A percentile compares a stretch with the other conserved stretches of the same genome.
phyloP scores from a whole-genome alignment of 495 filamentous ascomycete genomes.

The Collariella sp. region DNA sequence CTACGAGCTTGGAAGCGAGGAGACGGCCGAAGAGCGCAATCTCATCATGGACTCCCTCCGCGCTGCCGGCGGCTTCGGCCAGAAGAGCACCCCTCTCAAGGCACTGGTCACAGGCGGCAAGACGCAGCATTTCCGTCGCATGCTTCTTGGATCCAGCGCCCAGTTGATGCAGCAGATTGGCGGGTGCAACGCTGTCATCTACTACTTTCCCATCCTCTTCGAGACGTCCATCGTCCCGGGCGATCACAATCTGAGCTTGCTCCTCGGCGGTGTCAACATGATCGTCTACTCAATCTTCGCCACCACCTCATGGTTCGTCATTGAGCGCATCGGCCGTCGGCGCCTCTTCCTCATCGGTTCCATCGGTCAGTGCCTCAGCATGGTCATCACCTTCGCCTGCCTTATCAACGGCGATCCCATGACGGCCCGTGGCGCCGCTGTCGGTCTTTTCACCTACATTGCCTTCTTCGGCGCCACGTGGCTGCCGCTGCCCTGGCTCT shows the following conservation, averaged over 20 bases:
- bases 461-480: constrained; percentile 68
- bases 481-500: constrained; percentile 61
- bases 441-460: constrained; percentile 75
- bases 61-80: constrained; percentile 49
- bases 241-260: constrained; percentile 51
- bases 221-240: constrained; percentile 52
- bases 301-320: constrained; percentile 72
- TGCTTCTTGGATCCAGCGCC: constrained; percentile 51
- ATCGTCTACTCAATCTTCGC: constrained; percentile 70
- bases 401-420: constrained; percentile 50
- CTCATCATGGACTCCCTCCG: constrained; percentile 57
- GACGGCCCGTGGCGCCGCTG: constrained; percentile 60
- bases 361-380: constrained; percentile 58
- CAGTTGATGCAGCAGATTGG: constrained; percentile 74
- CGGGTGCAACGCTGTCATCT: constrained; percentile 75
- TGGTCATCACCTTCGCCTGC: constrained; percentile 68
- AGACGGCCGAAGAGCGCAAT: constrained; percentile 48
- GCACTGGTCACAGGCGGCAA: constrained; percentile 54
- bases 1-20: constrained; percentile 48
- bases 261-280: constrained; percentile 74
- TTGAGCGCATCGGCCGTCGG: constrained; percentile 64
- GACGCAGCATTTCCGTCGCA: constrained; percentile 57
- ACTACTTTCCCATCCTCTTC: constrained; percentile 75
- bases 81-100: constrained; percentile 46
- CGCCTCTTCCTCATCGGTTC: constrained; percentile 64